These are phyloP conservation scores for Fusarium xylarioides DNA, from an alignment of 2,329 filamentous ascomycete species.

Conservation along the genomic window DNA sequence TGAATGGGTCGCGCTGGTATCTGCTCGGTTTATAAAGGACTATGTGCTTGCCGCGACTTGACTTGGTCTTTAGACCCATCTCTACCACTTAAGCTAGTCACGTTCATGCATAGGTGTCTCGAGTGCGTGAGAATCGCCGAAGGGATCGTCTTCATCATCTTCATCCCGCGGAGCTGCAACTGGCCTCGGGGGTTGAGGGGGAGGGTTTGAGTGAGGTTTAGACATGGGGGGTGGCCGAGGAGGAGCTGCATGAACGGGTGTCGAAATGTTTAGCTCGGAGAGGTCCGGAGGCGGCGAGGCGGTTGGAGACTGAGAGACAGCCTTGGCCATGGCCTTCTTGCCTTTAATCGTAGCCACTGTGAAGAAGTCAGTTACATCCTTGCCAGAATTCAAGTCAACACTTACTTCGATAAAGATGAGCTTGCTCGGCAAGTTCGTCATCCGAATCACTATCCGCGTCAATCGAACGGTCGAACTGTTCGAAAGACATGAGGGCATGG, in stretches of 20 bases:
- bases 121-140: conserved; percentile 82
- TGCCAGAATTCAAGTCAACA: conserved; percentile 26
- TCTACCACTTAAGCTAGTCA: conserved; percentile 46
- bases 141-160: conserved; percentile 87
- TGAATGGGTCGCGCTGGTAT: not conserved
- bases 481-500: conserved; percentile 89
- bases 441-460: conserved; percentile 78
- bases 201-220: conserved; percentile 32
- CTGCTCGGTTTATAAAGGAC: not conserved
- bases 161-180: conserved; percentile 64
- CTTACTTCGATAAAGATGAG: conserved; percentile 70
- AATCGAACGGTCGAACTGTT: conserved; percentile 89
- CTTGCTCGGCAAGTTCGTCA: conserved; percentile 73
- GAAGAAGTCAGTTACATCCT: conserved; percentile 30
- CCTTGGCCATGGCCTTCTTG: conserved; percentile 56
- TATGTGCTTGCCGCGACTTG: not conserved
- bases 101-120: conserved; percentile 46
- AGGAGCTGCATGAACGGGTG: conserved; percentile 56
- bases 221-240: conserved; percentile 48
- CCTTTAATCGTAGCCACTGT: conserved; percentile 64
- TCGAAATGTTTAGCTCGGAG: conserved; percentile 55
- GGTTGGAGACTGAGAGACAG: conserved; percentile 51
- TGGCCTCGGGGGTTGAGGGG: conserved; percentile 32
- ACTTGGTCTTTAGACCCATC: not conserved
- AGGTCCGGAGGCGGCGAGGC: conserved; percentile 54